phyloP scores from a whole-genome alignment of 495 filamentous ascomycete genomes.

The Entonaema liquescens region DNA sequence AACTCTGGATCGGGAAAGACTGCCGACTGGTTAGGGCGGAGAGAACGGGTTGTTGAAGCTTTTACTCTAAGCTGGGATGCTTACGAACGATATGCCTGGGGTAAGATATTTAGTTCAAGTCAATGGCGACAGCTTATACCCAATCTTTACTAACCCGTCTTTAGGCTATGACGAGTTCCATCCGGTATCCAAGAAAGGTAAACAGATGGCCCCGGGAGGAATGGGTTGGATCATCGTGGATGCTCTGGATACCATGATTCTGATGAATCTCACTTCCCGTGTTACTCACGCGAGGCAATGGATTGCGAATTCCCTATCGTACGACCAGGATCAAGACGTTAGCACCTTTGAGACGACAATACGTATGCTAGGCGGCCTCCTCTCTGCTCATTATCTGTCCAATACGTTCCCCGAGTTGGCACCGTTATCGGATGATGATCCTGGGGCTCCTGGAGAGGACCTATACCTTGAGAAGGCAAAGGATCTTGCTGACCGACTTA shows the following conservation, averaged over 20 bases:
- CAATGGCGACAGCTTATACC: background rate
- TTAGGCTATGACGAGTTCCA: conserved; percentile 86
- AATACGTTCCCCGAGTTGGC: conserved; percentile 73
- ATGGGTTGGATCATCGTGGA: conserved; percentile 99
- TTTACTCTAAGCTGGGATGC: conserved; percentile 91
- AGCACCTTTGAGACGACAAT: conserved; percentile 99
- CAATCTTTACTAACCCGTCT: conserved; percentile 16
- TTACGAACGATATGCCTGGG: conserved; percentile 95
- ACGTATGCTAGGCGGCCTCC: conserved; percentile 92
- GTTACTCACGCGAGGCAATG: conserved; percentile 88
- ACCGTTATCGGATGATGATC: conserved; percentile 69
- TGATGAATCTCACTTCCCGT: conserved; percentile 95
- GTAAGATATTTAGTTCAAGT: conserved; percentile 58
- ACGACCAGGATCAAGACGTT: conserved; percentile 92
- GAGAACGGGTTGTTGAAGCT: conserved; percentile 86
- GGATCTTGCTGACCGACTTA: conserved; percentile 85
- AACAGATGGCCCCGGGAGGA: conserved; percentile 81
- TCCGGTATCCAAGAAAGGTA: conserved; percentile 79
- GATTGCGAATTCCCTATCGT: conserved; percentile 82
- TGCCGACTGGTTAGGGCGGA: conserved; percentile 76
- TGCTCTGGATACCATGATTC: conserved; percentile 92
- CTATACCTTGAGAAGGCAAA: conserved; percentile 95
- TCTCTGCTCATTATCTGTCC: conserved; percentile 94
- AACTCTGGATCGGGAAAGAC: conserved; percentile 47
- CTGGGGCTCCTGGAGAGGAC: conserved; percentile 77